Percentiles rank a stretch among this genome's conserved stretches.
phyloP scores from a whole-genome alignment of 768 basidiomycete genomes.

The Auricularia cornea region DNA sequence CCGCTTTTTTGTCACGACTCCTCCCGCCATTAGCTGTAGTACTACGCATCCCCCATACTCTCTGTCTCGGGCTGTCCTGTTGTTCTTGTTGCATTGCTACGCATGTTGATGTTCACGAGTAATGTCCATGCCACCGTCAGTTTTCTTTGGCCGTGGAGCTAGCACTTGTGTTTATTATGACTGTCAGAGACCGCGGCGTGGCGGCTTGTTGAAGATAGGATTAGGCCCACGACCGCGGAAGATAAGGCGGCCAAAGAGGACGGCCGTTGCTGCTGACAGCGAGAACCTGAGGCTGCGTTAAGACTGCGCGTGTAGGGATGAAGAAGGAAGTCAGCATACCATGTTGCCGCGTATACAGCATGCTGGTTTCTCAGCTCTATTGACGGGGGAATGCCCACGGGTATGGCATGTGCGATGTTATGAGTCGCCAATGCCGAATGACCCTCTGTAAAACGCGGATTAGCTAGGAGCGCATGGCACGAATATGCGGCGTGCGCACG shows the following conservation, averaged over 20 bases:
- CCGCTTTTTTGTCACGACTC: too few species aligned
- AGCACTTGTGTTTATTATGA: neutral
- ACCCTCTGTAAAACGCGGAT: conserved; percentile 48
- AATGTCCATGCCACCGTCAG: too few species aligned
- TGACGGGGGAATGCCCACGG: conserved; percentile 72
- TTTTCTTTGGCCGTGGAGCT: too few species aligned
- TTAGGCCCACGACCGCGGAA: neutral
- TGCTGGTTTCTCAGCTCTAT: conserved; percentile 92
- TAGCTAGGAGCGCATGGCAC: conserved; percentile 3
- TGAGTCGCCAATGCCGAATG: conserved; percentile 65
- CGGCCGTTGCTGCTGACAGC: conserved; percentile 71
- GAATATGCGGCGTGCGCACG: conserved; percentile 40
- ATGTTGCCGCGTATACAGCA: conserved; percentile 89
- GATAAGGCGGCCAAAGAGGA: conserved; percentile 70
- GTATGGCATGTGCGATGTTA: conserved; percentile 60
- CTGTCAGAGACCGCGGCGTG: neutral
- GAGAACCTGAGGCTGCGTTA: conserved; percentile 58
- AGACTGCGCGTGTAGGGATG: neutral
- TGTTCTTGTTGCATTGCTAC: too few species aligned
- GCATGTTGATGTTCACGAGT: too few species aligned
- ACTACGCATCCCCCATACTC: too few species aligned
- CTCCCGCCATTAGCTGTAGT: too few species aligned
- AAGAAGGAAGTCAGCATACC: conserved; percentile 40
- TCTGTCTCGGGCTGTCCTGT: too few species aligned
- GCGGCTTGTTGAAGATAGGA: neutral